These are phyloP conservation scores for Neopestalotiopsis clavispora DNA, from an alignment of 2,329 filamentous ascomycete genomes.

Conservation along the genomic window DNA sequence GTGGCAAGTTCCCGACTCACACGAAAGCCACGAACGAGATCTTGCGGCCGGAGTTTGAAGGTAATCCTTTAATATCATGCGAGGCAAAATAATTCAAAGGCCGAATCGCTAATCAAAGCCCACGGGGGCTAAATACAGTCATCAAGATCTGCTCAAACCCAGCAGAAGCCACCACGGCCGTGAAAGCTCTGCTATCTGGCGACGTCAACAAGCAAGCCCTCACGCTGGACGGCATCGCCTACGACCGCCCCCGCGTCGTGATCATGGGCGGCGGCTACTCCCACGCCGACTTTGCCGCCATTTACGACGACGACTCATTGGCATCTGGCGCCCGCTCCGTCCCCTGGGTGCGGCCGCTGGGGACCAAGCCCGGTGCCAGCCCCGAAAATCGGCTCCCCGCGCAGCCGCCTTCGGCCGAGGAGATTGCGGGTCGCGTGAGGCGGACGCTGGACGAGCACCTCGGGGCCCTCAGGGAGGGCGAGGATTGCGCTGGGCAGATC, in stretches of 20 bases:
- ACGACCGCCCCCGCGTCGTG: conserved; percentile 11
- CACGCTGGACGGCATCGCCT: conserved; percentile 13
- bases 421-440: conserved; percentile 6
- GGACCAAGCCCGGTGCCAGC: no score
- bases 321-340: conserved; percentile 14
- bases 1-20: conserved; percentile 18
- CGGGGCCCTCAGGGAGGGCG: conserved; percentile 13
- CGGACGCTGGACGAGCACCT: conserved; percentile 15
- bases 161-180: conserved; percentile 2
- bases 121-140: not conserved
- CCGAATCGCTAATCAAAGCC: not conserved
- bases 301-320: conserved; percentile 14
- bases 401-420: conserved; percentile 16
- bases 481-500: conserved; percentile 17
- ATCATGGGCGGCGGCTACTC: conserved; percentile 21
- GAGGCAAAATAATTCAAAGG: no score
- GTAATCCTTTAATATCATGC: not conserved
- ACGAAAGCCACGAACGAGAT: conserved; percentile 18
- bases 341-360: conserved; percentile 16
- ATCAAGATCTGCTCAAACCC: conserved; percentile 13
- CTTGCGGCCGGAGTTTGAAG: conserved; percentile 17
- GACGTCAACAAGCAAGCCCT: not conserved
- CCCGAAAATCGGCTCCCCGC: not conserved
- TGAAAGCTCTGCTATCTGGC: conserved; percentile 11
- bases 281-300: conserved; percentile 16